These are phyloP conservation scores for Penicillium olsonii DNA, from an alignment of 2,329 filamentous ascomycete genomes.

Conservation along the genomic window DNA sequence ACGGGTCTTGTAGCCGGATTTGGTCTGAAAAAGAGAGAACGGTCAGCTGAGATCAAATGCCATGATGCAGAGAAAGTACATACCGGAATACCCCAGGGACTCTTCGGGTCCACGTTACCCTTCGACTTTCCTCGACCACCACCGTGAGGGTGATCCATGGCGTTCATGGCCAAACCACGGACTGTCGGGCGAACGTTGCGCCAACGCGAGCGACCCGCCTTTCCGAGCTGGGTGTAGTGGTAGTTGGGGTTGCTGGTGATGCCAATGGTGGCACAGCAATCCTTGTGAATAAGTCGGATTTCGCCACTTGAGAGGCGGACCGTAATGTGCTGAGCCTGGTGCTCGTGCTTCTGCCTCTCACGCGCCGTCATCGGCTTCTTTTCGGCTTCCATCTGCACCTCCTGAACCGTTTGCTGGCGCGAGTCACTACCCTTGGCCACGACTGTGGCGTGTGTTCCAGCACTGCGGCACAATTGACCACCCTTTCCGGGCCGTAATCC, in stretches of 20 bases:
- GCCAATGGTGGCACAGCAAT: constrained; percentile 93
- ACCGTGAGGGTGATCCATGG: constrained; percentile 96
- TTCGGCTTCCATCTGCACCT: constrained; percentile 46
- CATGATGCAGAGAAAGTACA: constrained; percentile 43
- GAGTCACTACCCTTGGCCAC: constrained; percentile 77
- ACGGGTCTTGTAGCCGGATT: constrained; percentile 79
- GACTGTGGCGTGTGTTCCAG: constrained; percentile 86
- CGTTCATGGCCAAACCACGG: constrained; percentile 98
- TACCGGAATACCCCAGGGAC: constrained; percentile 95
- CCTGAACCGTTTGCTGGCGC: constrained; percentile 57
- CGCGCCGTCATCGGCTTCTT: constrained; percentile 38
- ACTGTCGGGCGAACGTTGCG: constrained; percentile 93
- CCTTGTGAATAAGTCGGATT: constrained; percentile 81
- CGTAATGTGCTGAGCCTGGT: constrained; percentile 75
- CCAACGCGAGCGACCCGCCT: constrained; percentile 92
- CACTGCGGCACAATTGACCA: constrained; percentile 91
- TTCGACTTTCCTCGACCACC: constrained; percentile 99
- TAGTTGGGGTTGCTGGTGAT: constrained; percentile 91
- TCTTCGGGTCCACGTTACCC: constrained; percentile 93
- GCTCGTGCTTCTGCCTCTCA: constrained; percentile 48
- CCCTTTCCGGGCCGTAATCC: constrained; percentile 70
- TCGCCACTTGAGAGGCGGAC: constrained; percentile 91
- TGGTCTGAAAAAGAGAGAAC: constrained; percentile 43
- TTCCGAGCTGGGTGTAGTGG: constrained; percentile 87
- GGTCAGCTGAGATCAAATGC: constrained; percentile 7